Evolutionary conservation across 306 rosid species (phyloP).

Genomic region (Herpetospermum pedunculosum): DNA sequence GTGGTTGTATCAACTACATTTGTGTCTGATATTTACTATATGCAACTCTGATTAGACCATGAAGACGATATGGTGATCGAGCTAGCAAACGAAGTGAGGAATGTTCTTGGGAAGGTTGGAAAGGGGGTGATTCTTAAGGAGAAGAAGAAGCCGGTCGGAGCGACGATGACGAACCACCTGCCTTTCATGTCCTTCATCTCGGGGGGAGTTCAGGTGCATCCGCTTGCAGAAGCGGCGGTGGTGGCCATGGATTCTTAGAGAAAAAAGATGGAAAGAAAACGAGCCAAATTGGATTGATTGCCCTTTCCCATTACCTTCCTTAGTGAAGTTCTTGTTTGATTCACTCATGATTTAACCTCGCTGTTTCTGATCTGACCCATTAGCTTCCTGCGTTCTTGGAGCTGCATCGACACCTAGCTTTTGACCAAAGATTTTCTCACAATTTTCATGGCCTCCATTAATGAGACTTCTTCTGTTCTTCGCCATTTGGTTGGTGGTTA

Average conservation of each 20-base stretch:
- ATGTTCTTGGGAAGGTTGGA: slow-evolving; percentile 42
- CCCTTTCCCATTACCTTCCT: not conserved
- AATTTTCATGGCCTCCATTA: not conserved
- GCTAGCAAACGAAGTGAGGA: slow-evolving; percentile 87
- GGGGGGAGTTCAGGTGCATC: slow-evolving; percentile 35
- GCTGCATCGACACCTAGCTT: not conserved
- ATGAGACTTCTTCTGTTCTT: not conserved
- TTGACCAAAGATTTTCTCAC: not conserved
- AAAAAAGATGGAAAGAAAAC: not conserved
- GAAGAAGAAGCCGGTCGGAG: slow-evolving; percentile 27
- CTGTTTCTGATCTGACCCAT: slow-evolving; percentile 1
- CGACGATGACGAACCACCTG: slow-evolving; percentile 31
- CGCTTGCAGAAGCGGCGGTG: slow-evolving; percentile 65
- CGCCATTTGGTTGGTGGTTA: not conserved
- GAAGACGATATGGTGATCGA: slow-evolving; percentile 78
- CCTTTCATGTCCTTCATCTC: slow-evolving; percentile 45
- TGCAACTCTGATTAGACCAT: slow-evolving; percentile 40
- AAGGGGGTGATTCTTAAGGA: slow-evolving; percentile 30
- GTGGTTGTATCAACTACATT: not conserved
- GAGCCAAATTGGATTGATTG: not conserved
- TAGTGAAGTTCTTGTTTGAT: not conserved
- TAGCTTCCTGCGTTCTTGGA: not conserved
- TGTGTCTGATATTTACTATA: not conserved
- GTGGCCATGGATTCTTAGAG: slow-evolving; percentile 52
- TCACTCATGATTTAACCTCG: not conserved